phyloP scores from a whole-genome alignment of 2,329 filamentous ascomycete species.

The Dactylellina sp. region DNA sequence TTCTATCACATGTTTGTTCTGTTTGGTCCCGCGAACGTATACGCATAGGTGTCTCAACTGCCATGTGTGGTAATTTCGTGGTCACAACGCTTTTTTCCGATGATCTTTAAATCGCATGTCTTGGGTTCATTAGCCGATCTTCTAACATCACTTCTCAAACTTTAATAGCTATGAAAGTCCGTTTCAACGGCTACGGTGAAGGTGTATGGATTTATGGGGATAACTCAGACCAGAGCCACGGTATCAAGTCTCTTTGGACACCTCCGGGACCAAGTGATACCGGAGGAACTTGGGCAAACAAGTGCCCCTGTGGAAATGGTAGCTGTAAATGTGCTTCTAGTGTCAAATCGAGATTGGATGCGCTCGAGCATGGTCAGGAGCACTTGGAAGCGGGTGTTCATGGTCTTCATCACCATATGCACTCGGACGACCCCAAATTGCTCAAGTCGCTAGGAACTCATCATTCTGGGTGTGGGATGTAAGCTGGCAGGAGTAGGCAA shows the following conservation, averaged over 20 bases:
- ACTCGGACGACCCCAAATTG: conserved; percentile 1
- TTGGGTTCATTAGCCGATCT: neutral
- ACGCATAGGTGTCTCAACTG: neutral
- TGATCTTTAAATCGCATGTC: neutral
- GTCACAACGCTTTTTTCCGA: conserved; percentile 14
- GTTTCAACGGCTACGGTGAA: conserved; percentile 51
- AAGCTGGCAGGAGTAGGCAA: neutral
- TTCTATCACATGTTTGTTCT: no score
- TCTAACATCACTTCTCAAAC: conserved; percentile 10
- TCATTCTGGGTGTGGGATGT: conserved; percentile 46
- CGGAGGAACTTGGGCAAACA: conserved; percentile 32
- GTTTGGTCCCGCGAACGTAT: neutral
- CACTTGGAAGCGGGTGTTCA: conserved; percentile 3
- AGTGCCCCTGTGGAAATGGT: conserved; percentile 36
- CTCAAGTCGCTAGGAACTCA: conserved; percentile 30
- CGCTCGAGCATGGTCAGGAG: conserved; percentile 25
- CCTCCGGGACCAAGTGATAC: conserved; percentile 45
- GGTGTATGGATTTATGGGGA: conserved; percentile 54
- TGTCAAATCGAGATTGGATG: conserved; percentile 26
- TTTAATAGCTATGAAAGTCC: conserved; percentile 49
- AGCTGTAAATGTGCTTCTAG: conserved; percentile 26
- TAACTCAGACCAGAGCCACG: conserved; percentile 50
- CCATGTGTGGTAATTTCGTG: conserved; percentile 31
- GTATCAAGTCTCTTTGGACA: conserved; percentile 42
- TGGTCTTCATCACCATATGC: conserved; percentile 3